A percentile compares a stretch with the other conserved stretches of the same genome.
Evolutionary conservation across 1,139 yeast genomes (phyloP).

Genomic region (Candida frijolesensis): DNA sequence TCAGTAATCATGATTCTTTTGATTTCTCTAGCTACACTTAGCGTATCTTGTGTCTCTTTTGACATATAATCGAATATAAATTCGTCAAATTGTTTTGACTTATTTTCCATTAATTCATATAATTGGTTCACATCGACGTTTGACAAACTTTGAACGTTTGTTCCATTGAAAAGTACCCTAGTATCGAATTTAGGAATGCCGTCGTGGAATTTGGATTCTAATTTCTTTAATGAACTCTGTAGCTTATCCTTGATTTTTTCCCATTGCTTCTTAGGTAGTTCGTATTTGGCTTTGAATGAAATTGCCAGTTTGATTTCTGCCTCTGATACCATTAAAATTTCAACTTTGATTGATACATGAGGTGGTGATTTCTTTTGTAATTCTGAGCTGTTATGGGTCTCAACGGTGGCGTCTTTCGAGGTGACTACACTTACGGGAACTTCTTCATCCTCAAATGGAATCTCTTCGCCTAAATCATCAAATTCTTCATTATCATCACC

Average conservation of each 20-base stretch:
- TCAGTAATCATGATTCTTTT: neutral
- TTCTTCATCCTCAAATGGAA: slow-evolving; percentile 15
- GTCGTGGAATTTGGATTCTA: neutral
- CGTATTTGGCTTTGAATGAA: neutral
- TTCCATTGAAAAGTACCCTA: neutral
- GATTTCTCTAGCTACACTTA: neutral
- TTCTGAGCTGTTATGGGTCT: slow-evolving; percentile 3
- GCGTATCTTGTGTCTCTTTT: neutral
- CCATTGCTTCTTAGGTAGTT: slow-evolving; percentile 1
- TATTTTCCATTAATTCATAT: neutral
- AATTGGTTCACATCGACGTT: neutral
- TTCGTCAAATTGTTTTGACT: neutral
- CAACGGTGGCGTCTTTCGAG: neutral
- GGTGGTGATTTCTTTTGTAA: neutral
- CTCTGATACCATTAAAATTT: neutral
- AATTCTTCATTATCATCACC: slow-evolving; percentile 10
- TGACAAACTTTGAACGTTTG: neutral
- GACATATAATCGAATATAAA: neutral
- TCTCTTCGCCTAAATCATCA: slow-evolving; percentile 32
- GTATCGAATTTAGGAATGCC: neutral
- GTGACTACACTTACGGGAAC: neutral
- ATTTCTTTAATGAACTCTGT: neutral
- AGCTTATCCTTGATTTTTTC: neutral
- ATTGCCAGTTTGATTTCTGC: neutral
- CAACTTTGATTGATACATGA: neutral